Conservation (phyloP, 2,329 filamentous ascomycete species). For the Fusarium nygamai region DNA sequence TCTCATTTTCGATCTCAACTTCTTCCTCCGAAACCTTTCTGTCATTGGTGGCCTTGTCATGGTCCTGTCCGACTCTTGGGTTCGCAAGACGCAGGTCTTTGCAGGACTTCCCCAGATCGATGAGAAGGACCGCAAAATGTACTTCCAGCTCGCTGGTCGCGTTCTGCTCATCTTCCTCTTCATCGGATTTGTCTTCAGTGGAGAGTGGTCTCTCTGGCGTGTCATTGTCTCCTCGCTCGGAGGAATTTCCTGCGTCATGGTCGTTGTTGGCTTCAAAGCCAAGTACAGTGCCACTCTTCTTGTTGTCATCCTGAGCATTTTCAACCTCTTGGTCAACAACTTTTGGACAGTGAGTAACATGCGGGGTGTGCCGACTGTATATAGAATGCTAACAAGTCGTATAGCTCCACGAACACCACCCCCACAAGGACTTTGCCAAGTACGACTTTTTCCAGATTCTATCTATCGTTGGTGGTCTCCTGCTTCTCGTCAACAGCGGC, state of each 20-base stretch:
- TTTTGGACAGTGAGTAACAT: slow-evolving; percentile 89
- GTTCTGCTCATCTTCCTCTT: slow-evolving; percentile 98
- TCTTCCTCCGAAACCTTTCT: slow-evolving; percentile 98
- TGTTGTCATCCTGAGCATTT: slow-evolving; percentile 93
- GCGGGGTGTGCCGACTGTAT: background rate
- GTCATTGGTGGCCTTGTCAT: slow-evolving; percentile 97
- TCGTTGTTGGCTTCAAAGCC: slow-evolving; percentile 99
- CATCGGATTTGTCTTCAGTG: slow-evolving; percentile 94
- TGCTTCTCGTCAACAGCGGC: slow-evolving; percentile 98
- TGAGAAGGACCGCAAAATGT: slow-evolving; percentile 99
- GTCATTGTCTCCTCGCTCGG: slow-evolving; percentile 86
- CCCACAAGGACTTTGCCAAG: slow-evolving; percentile 99
- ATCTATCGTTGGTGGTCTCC: slow-evolving; percentile 95
- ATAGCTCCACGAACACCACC: slow-evolving; percentile 95
- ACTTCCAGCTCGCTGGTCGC: slow-evolving; percentile 97
- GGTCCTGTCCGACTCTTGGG: slow-evolving; percentile 98
- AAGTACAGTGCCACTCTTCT: slow-evolving; percentile 98
- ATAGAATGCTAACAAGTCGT: slow-evolving; percentile 1
- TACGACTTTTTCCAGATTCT: slow-evolving; percentile 99
- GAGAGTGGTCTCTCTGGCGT: slow-evolving; percentile 90
- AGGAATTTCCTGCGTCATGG: slow-evolving; percentile 94
- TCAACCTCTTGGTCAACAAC: slow-evolving; percentile 98
- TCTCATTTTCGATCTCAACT: slow-evolving; percentile 98
- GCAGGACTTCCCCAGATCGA: slow-evolving; percentile 93
- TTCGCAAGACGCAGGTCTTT: slow-evolving; percentile 96